phyloP scores from a whole-genome alignment of 148 eudicot species.

The Fagopyrum tataricum region DNA sequence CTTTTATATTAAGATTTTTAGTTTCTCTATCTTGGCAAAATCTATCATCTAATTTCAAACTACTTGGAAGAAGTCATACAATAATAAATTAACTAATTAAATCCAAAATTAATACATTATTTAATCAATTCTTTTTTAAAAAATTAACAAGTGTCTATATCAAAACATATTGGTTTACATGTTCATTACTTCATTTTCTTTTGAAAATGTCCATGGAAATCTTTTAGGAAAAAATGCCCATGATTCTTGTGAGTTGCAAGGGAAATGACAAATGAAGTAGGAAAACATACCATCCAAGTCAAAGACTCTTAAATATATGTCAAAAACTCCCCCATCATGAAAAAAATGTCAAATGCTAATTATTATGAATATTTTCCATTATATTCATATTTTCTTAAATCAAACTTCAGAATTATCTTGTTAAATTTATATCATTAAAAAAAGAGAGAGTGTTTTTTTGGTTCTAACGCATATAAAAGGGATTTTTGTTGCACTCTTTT shows the following conservation, averaged over 20 bases:
- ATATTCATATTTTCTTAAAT: not conserved
- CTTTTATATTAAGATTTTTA: not conserved
- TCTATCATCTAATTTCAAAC: not conserved
- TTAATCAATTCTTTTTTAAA: not conserved
- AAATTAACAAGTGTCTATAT: not conserved
- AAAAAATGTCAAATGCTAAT: slow-evolving; percentile 7
- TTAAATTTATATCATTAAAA: no score
- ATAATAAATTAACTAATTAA: not conserved
- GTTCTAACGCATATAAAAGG: no score
- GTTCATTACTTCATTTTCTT: not conserved
- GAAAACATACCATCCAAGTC: not conserved
- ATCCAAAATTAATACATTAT: not conserved
- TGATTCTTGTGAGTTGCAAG: not conserved
- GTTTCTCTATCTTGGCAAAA: not conserved
- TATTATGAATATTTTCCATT: not conserved
- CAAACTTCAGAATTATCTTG: no score
- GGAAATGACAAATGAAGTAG: slow-evolving; percentile 3
- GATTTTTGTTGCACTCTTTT: no score
- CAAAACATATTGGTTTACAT: not conserved
- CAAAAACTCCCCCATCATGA: not conserved
- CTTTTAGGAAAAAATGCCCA: not conserved
- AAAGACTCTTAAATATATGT: not conserved
- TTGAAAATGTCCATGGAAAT: not conserved
- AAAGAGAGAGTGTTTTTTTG: no score
- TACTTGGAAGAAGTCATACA: not conserved